These are phyloP conservation scores for Linum tenue DNA, from an alignment of 345 rosid species.

Conservation along the genomic window DNA sequence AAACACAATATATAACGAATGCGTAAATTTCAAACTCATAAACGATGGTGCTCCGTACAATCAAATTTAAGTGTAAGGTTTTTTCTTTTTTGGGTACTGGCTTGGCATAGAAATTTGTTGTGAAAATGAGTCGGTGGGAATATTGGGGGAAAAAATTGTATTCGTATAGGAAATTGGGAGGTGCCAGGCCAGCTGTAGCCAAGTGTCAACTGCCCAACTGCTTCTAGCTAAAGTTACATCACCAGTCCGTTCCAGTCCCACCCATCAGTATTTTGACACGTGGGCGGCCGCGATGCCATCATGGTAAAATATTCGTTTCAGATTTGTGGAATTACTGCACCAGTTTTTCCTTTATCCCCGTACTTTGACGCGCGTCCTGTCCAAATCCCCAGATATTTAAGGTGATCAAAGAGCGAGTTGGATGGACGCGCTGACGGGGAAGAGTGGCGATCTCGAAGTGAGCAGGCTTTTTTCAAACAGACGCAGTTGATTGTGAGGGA, in stretches of 20 bases:
- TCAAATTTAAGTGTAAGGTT: no score
- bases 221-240: constrained; percentile 24
- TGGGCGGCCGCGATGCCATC: constrained; percentile 25
- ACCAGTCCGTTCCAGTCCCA: constrained; percentile 13
- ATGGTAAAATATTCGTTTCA: constrained; percentile 13
- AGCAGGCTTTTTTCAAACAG: background rate
- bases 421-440: constrained; percentile 12
- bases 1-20: no score
- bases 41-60: no score
- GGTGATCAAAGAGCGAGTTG: background rate
- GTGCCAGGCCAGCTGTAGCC: constrained; percentile 16
- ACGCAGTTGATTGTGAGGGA: background rate
- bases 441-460: constrained; percentile 1
- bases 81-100: no score
- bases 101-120: background rate
- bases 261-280: constrained; percentile 24
- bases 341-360: background rate
- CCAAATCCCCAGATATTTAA: background rate
- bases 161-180: background rate
- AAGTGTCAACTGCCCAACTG: constrained; percentile 34
- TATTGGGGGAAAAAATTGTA: no score
- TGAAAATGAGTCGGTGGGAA: constrained; percentile 14
- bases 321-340: background rate
- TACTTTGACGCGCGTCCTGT: constrained; percentile 15
- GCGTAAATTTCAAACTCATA: no score